Evolutionary conservation across 768 basidiomycete genomes (phyloP).

Genomic region (Tricholoma furcatifolium): DNA sequence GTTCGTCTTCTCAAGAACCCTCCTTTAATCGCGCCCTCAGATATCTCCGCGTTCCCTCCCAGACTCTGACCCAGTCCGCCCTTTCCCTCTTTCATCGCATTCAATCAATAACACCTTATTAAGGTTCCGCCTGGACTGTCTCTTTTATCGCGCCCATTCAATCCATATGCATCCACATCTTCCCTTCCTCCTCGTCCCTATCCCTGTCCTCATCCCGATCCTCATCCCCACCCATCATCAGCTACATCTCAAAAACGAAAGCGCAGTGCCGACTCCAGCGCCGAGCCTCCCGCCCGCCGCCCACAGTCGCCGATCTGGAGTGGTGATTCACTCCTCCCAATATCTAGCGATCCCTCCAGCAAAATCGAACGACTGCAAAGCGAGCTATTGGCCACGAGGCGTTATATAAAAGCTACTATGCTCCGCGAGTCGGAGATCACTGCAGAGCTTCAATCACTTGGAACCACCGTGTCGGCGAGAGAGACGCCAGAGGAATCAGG

Average conservation of each 20-base stretch:
- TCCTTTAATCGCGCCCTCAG: background rate
- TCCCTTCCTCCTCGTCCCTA: too few relatives aligned
- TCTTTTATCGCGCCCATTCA: background rate
- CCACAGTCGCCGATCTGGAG: background rate
- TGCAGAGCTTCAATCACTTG: constrained; percentile 21
- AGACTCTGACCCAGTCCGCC: constrained; percentile 5
- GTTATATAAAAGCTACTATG: constrained; percentile 22
- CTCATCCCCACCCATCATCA: background rate
- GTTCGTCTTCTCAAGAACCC: background rate
- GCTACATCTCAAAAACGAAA: constrained; percentile 2
- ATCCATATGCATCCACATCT: too few relatives aligned
- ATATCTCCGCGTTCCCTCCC: background rate
- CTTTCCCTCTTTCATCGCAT: background rate
- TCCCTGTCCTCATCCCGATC: background rate
- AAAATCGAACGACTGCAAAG: constrained; percentile 20
- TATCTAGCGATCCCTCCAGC: background rate
- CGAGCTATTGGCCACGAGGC: constrained; percentile 26
- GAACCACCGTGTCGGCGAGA: constrained; percentile 7
- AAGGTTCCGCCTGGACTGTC: constrained; percentile 14
- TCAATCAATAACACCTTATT: background rate
- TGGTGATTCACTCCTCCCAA: background rate
- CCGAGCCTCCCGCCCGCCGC: background rate
- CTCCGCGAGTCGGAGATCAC: constrained; percentile 26
- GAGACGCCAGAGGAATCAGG: constrained; percentile 10
- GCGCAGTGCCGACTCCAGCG: constrained; percentile 11